Base-by-base conservation (phyloP, 805 yeast genomes). In the Nakazawaea ernobii region DNA sequence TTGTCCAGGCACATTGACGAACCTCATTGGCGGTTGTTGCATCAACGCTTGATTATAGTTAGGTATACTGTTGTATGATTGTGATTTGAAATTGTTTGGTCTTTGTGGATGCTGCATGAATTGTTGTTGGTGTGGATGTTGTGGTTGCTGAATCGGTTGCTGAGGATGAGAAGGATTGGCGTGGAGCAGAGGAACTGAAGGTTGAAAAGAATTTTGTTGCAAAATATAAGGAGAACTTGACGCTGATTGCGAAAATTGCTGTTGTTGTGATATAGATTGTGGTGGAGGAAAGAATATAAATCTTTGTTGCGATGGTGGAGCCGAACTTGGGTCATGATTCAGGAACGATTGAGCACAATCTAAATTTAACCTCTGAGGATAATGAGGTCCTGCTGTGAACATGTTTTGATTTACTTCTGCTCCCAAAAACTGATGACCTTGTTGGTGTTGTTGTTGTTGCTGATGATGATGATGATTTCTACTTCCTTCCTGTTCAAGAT, bases 1-100 rank as follows among this genome's bases (percentile, higher is more conserved):
- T 9, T 10, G 45, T 5, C 45, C 45, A 13, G 49, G 49, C 2
- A 43, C 48, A 48, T 43, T 46, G 24, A 49, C 36, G 10, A 49
- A 46, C 11, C 47, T 45, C 39, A 37, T 32, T 2, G 51, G 41
- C 2, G 49, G 49, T 17, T 35, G 44, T 30, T 46, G 49, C 15
- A 40, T 24, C 17, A 14, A 37, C 45, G 13, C 39, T 43, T 10
- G 48, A 28, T 33, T 36, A 27, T 35, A 46, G n/a, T 11, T 40
- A 8, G 40, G 43, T 10, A 38, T 15, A 32, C 32, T 32, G 27
- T 14, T 38, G 13, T 9, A 30, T 8, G 42, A 40, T 33, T 32
- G 42, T 14, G 32, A 44, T 44, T 32, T 39, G 32, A 20, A 38
- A 39, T 29, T 35, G 36, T 26, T 30, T 38, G 40, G 27, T 24